Conservation (phyloP, 2,329 filamentous ascomycete species). For the Pseudogymnoascus sp. region DNA sequence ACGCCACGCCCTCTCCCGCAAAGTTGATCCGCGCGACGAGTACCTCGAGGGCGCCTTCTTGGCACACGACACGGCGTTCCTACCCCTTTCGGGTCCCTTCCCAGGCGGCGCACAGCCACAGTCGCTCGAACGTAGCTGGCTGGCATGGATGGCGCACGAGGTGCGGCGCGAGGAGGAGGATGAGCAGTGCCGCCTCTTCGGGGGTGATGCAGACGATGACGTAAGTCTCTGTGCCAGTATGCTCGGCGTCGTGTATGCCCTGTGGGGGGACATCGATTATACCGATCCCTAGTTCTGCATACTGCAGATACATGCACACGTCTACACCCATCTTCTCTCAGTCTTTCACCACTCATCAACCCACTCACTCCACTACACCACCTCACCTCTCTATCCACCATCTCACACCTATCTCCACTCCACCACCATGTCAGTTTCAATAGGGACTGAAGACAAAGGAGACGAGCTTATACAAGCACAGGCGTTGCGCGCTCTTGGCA, state of each 20-base stretch:
- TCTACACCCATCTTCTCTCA: constrained; percentile 1
- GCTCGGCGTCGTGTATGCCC: constrained; percentile 27
- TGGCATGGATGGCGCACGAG: background rate
- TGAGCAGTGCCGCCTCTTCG: constrained; percentile 25
- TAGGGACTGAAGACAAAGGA: constrained; percentile 3
- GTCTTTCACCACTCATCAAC: background rate
- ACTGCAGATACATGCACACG: background rate
- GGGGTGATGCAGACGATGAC: constrained; percentile 24
- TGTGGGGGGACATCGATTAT: constrained; percentile 14
- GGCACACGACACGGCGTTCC: background rate
- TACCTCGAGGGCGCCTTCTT: background rate
- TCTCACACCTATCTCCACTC: background rate
- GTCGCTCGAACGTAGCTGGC: constrained; percentile 1
- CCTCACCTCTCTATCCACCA: background rate
- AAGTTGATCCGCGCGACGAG: background rate
- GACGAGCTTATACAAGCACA: constrained; percentile 11
- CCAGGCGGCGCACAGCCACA: background rate
- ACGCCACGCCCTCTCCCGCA: constrained; percentile 5
- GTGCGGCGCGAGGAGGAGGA: constrained; percentile 14
- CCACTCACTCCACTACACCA: background rate
- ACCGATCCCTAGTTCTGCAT: constrained; percentile 5
- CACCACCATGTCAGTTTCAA: background rate
- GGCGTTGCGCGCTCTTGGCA: constrained; percentile 6
- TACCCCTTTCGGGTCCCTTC: background rate
- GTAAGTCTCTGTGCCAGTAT: constrained; percentile 26